Evolutionary conservation across 768 basidiomycete genomes (phyloP).

Genomic region (Wakefieldia striispora): DNA sequence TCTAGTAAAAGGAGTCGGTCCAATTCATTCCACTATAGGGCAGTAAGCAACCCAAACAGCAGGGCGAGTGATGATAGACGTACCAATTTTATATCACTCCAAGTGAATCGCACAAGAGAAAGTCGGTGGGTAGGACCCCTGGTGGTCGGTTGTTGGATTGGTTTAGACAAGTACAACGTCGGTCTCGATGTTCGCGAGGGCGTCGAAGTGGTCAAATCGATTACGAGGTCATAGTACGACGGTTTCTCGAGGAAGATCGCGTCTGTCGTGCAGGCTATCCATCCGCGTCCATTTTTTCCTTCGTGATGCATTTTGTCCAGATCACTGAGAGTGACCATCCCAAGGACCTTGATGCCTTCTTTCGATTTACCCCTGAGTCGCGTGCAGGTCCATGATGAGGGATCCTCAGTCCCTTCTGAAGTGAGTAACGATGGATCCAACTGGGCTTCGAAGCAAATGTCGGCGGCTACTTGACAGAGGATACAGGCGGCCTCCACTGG

Average conservation of each 20-base stretch:
- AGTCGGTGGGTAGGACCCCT: conserved; percentile 52
- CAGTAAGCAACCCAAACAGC: background rate
- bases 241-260: conserved; percentile 83
- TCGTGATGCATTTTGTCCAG: conserved; percentile 59
- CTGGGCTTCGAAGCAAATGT: conserved; percentile 57
- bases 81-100: conserved; percentile 80
- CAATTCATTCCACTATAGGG: conserved; percentile 69
- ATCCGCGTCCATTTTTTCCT: conserved; percentile 60
- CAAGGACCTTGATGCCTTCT: conserved; percentile 65
- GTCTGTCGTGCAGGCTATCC: conserved; percentile 88
- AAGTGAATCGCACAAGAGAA: conserved; percentile 68
- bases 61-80: conserved; percentile 17
- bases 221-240: conserved; percentile 72
- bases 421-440: conserved; percentile 23
- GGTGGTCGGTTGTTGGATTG: conserved; percentile 35
- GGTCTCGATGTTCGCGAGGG: conserved; percentile 62
- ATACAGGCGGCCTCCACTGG: conserved; percentile 79
- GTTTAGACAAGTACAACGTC: conserved; percentile 60
- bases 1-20: conserved; percentile 66
- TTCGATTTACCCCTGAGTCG: conserved; percentile 40
- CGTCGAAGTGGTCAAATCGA: conserved; percentile 72
- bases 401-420: conserved; percentile 21
- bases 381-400: conserved; percentile 30
- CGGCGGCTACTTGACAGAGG: conserved; percentile 59
- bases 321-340: conserved; percentile 78